A percentile compares a stretch with the other conserved stretches of the same genome.
Conservation (phyloP, 306 rosid genomes). For the Prunus mume region DNA sequence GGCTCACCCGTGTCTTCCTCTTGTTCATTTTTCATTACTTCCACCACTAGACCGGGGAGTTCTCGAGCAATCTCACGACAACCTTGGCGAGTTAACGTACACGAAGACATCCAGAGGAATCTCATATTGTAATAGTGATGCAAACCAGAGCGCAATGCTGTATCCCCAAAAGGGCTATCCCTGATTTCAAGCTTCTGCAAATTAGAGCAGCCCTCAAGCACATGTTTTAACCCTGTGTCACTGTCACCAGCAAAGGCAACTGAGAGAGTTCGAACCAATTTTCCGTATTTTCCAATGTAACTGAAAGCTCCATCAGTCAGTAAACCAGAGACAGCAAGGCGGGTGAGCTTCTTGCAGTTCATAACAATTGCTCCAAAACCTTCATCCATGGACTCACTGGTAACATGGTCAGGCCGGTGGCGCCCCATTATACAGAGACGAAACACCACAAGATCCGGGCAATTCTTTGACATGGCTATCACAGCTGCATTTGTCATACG, state of each 20-base stretch:
- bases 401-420: constrained; percentile 53
- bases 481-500: constrained; percentile 89
- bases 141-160: constrained; percentile 63
- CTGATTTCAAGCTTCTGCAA: constrained; percentile 87
- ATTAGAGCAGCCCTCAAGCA: constrained; percentile 76
- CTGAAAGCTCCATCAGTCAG: constrained; percentile 70
- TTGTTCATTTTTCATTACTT: constrained; percentile 42
- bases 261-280: constrained; percentile 74
- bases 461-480: constrained; percentile 77
- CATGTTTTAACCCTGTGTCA: constrained; percentile 53
- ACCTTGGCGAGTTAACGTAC: constrained; percentile 58
- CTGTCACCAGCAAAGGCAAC: constrained; percentile 83
- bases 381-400: constrained; percentile 78
- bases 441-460: constrained; percentile 80
- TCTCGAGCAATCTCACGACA: constrained; percentile 65
- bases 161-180: constrained; percentile 88
- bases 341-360: constrained; percentile 89
- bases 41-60: constrained; percentile 65
- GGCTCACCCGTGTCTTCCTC: constrained; percentile 1
- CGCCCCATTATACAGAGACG: constrained; percentile 82
- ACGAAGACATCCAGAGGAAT: constrained; percentile 89
- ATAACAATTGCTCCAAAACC: constrained; percentile 90
- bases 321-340: constrained; percentile 83
- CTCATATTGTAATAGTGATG: constrained; percentile 86
- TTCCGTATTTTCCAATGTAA: constrained; percentile 71